Percentiles rank a stretch among this genome's conserved stretches.
Evolutionary conservation across 2,329 filamentous ascomycete species (phyloP).

Genomic region (Tolypocladium ovalisporum): DNA sequence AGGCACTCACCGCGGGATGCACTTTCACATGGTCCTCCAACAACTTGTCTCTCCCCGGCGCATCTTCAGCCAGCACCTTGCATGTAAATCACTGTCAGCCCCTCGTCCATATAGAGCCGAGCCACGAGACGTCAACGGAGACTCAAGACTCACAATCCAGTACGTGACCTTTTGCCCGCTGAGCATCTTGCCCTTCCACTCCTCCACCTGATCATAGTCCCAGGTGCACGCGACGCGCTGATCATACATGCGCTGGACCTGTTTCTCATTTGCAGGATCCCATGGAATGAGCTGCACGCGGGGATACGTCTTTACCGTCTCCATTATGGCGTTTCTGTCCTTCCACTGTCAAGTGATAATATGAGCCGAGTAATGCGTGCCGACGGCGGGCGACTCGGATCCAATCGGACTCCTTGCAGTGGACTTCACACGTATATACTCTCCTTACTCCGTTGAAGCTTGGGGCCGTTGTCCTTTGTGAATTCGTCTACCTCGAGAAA

Average conservation of each 20-base stretch:
- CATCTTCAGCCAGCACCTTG: slow-evolving; percentile 10
- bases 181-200: slow-evolving; percentile 21
- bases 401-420: no score
- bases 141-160: slow-evolving; percentile 25
- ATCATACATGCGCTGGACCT: slow-evolving; percentile 26
- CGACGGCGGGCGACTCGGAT: no score
- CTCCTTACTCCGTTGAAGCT: neutral
- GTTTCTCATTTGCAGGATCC: slow-evolving; percentile 27
- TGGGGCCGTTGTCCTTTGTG: neutral
- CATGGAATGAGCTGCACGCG: slow-evolving; percentile 30
- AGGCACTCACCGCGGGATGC: slow-evolving; percentile 16
- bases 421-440: neutral
- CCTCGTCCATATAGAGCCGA: no score
- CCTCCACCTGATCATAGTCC: slow-evolving; percentile 24
- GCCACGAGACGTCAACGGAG: rapidly evolving
- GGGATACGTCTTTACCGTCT: neutral
- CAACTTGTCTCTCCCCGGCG: slow-evolving; percentile 16
- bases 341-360: neutral
- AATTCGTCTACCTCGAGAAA: neutral
- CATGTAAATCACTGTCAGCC: no score
- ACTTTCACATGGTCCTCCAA: slow-evolving; percentile 17
- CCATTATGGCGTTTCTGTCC: neutral
- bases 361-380: neutral
- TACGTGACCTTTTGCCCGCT: slow-evolving; percentile 25
- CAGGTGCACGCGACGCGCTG: slow-evolving; percentile 36